Percentiles rank a stretch among this genome's conserved stretches.
Conservation (phyloP, 2,329 filamentous ascomycete genomes). For the Passalora sequoiae region DNA sequence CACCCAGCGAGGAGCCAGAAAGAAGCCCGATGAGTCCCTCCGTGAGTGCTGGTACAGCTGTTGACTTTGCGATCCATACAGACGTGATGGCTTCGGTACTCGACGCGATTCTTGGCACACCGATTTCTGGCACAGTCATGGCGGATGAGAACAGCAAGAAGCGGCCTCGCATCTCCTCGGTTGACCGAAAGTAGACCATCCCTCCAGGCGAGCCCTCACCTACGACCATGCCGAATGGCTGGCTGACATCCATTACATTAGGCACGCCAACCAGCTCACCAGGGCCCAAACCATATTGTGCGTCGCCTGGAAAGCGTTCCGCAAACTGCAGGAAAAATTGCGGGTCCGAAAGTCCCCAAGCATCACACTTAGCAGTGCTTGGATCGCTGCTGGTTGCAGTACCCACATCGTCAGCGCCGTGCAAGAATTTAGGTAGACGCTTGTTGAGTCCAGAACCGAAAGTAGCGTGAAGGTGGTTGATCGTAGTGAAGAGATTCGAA, state of each 20-base stretch:
- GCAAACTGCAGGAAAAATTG: constrained; percentile 71
- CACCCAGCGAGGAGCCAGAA: constrained; percentile 74
- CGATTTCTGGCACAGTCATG: constrained; percentile 58
- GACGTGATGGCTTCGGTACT: constrained; percentile 67
- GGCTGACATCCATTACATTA: constrained; percentile 88
- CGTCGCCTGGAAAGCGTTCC: constrained; percentile 67
- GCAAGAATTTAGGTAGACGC: constrained; percentile 71
- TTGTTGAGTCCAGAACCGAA: constrained; percentile 65
- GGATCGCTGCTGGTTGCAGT: constrained; percentile 79
- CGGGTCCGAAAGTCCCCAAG: constrained; percentile 74
- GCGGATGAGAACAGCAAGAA: constrained; percentile 62
- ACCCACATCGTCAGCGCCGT: constrained; percentile 74
- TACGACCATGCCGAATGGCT: constrained; percentile 73
- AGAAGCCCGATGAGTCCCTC: constrained; percentile 76
- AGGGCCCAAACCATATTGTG: constrained; percentile 71
- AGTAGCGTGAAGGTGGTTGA: constrained; percentile 73
- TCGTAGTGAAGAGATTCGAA: constrained; percentile 71
- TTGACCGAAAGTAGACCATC: constrained; percentile 68
- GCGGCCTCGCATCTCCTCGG: constrained; percentile 68
- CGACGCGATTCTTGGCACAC: constrained; percentile 70
- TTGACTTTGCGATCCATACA: constrained; percentile 86
- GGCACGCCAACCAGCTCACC: constrained; percentile 70
- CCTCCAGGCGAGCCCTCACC: constrained; percentile 85
- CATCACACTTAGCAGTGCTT: constrained; percentile 65
- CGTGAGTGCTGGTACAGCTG: constrained; percentile 64